A percentile compares a stretch with the other conserved stretches of the same genome.
Conservation (phyloP, 2,329 filamentous ascomycete genomes). For the Calycina herbarum region DNA sequence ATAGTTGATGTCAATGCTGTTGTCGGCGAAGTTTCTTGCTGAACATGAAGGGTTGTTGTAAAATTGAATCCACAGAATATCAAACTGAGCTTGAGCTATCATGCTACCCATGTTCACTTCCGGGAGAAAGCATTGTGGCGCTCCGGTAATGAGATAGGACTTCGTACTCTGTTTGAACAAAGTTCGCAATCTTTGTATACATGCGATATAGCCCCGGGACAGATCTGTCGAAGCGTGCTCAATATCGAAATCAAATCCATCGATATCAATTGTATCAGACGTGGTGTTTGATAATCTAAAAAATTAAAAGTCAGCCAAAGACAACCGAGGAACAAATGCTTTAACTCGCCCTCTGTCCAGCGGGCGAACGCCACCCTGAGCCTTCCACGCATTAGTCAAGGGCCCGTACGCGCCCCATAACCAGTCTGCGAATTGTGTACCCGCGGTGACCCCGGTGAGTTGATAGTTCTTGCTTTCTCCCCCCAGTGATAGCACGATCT, state of each 20-base stretch:
- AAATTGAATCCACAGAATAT: slow-evolving; percentile 38
- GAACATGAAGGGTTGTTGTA: slow-evolving; percentile 36
- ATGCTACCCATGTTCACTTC: slow-evolving; percentile 36
- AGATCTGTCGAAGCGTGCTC: slow-evolving; percentile 29
- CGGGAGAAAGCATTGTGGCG: slow-evolving; percentile 36
- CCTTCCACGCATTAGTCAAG: slow-evolving; percentile 35
- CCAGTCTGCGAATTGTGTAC: slow-evolving; percentile 40
- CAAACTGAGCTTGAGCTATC: slow-evolving; percentile 33
- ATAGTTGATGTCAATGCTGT: slow-evolving; percentile 31
- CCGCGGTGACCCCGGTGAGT: slow-evolving; percentile 40
- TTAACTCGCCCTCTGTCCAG: too few relatives aligned
- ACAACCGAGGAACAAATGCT: too few relatives aligned
- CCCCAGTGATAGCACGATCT: slow-evolving; percentile 44
- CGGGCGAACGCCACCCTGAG: too few relatives aligned
- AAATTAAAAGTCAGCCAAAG: too few relatives aligned
- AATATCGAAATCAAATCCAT: slow-evolving; percentile 40
- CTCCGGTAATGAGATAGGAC: slow-evolving; percentile 35
- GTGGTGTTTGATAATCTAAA: slow-evolving; percentile 10
- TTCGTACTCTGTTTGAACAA: slow-evolving; percentile 28
- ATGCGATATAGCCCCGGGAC: slow-evolving; percentile 32
- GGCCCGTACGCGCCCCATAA: slow-evolving; percentile 46
- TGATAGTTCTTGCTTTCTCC: slow-evolving; percentile 38
- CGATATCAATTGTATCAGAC: slow-evolving; percentile 30
- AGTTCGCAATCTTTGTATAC: slow-evolving; percentile 33
- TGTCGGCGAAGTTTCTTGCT: slow-evolving; percentile 30